Evolutionary conservation across 371 early-diverging fungal genomes (phyloP).

Genomic region (Rhizomucor miehei): DNA sequence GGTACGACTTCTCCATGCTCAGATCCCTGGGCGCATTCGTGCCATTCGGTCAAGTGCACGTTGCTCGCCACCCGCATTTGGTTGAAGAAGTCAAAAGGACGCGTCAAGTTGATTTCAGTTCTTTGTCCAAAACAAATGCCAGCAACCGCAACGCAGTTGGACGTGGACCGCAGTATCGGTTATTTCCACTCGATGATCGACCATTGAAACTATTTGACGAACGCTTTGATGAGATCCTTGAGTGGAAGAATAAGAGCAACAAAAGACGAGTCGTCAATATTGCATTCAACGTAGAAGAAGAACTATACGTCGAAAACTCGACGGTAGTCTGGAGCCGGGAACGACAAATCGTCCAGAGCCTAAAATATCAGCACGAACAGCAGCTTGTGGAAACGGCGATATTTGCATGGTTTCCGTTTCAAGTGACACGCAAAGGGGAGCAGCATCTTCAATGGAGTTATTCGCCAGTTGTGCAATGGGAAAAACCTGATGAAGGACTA

Average conservation of each 20-base stretch:
- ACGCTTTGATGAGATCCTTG: too few species aligned
- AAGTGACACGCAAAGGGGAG: neutral
- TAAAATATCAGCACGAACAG: slow-evolving; percentile 10
- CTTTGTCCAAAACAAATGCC: neutral
- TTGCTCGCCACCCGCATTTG: neutral
- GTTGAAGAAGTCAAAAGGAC: neutral
- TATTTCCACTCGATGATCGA: neutral
- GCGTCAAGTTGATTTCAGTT: neutral
- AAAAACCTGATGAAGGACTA: neutral
- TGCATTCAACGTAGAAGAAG: slow-evolving; percentile 16
- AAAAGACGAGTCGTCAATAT: slow-evolving; percentile 2
- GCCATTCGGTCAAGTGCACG: neutral
- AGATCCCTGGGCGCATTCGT: neutral
- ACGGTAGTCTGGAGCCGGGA: slow-evolving; percentile 22
- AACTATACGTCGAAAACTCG: slow-evolving; percentile 12
- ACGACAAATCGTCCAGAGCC: slow-evolving; percentile 10
- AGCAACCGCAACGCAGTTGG: neutral
- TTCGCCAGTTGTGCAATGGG: slow-evolving; percentile 2
- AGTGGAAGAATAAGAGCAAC: neutral
- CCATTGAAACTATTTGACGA: neutral
- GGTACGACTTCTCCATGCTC: neutral
- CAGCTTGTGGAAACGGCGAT: slow-evolving; percentile 14
- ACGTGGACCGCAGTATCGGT: neutral
- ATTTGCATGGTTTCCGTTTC: slow-evolving; percentile 24
- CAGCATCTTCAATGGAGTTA: neutral